These are phyloP conservation scores for Rhododendron kiyosumense DNA, from an alignment of 148 eudicot species.

Conservation along the genomic window DNA sequence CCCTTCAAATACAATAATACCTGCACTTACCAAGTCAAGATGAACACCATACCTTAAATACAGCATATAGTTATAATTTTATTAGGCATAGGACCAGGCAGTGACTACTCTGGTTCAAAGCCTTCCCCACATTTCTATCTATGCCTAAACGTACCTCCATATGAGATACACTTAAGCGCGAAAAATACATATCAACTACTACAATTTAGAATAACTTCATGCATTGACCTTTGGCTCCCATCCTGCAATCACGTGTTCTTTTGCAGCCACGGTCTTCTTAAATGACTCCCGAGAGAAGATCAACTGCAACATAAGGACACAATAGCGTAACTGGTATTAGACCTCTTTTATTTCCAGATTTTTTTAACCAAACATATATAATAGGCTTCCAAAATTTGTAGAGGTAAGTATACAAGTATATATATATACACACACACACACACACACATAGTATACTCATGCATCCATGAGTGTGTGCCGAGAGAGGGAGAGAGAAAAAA, in stretches of 20 bases:
- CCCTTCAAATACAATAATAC: not conserved
- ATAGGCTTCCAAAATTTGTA: not conserved
- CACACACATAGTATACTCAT: not conserved
- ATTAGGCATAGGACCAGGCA: constrained; percentile 23
- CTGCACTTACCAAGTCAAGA: not conserved
- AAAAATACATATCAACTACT: not conserved
- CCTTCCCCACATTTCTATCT: not conserved
- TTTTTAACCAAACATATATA: not conserved
- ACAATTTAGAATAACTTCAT: constrained; percentile 19
- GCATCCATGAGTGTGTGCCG: not conserved
- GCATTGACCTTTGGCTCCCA: constrained; percentile 57
- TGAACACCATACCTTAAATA: not conserved
- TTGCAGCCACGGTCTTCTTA: constrained; percentile 42
- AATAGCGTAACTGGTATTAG: not conserved
- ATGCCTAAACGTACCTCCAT: not conserved
- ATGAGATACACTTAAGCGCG: not conserved
- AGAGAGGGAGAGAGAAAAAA: not conserved
- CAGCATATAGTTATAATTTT: not conserved
- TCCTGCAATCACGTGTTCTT: constrained; percentile 42
- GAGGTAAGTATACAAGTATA: not conserved
- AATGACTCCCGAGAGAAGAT: constrained; percentile 43
- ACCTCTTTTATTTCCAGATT: not conserved
- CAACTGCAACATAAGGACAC: constrained; percentile 23
- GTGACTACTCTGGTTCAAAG: constrained; percentile 17
- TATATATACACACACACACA: no score